Conservation (phyloP, 2,329 filamentous ascomycete species). For the Macrophomina phaseolina region DNA sequence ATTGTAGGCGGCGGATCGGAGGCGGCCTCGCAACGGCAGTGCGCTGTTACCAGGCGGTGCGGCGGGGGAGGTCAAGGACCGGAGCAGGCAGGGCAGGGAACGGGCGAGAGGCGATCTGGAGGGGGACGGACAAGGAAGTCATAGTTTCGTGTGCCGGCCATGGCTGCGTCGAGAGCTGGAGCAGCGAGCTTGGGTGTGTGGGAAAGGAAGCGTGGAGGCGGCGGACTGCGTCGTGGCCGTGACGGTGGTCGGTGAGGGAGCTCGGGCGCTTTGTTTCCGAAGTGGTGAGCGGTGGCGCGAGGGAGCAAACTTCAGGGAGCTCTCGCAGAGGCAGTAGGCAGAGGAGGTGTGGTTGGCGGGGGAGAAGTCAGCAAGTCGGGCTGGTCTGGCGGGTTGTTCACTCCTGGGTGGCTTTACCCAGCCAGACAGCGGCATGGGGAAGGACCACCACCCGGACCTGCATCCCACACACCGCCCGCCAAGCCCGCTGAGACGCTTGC, state of each 20-base stretch:
- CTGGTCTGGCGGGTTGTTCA: conserved; percentile 19
- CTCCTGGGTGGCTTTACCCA: conserved; percentile 27
- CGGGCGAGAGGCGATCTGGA: conserved; percentile 28
- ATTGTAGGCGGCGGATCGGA: conserved; percentile 22
- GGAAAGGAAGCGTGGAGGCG: conserved; percentile 28
- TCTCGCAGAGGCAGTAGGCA: background rate
- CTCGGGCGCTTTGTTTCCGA: conserved; percentile 15
- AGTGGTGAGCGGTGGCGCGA: background rate
- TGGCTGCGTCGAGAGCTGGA: conserved; percentile 49
- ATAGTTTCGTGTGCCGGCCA: conserved; percentile 98
- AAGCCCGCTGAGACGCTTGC: conserved; percentile 18
- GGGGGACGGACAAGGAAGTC: conserved; percentile 84
- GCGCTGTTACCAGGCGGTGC: conserved; percentile 26
- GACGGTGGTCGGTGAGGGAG: conserved; percentile 24
- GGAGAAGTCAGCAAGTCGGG: background rate
- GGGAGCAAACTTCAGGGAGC: conserved; percentile 4
- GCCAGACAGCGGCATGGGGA: conserved; percentile 26
- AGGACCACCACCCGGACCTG: conserved; percentile 24
- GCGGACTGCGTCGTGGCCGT: conserved; percentile 32
- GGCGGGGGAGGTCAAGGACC: conserved; percentile 14
- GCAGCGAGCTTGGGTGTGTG: conserved; percentile 22
- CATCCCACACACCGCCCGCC: conserved; percentile 23
- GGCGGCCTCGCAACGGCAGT: conserved; percentile 13
- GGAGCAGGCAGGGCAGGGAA: conserved; percentile 25
- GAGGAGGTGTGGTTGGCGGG: conserved; percentile 5